phyloP scores from a whole-genome alignment of 495 filamentous ascomycete genomes.

The Xylaria palmicola region DNA sequence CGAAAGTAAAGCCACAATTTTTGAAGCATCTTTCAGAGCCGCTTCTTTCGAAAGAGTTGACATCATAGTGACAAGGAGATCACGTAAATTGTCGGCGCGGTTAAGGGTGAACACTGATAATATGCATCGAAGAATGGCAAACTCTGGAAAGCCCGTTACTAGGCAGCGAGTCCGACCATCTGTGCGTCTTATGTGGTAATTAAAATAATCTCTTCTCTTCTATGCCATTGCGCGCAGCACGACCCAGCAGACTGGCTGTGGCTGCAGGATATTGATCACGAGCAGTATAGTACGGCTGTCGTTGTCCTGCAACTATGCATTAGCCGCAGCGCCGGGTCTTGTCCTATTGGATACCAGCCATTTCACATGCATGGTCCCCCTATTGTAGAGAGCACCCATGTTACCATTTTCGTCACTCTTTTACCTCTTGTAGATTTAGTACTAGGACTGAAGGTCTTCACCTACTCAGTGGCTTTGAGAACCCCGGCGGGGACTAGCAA shows the following conservation, averaged over 20 bases:
- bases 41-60: slow-evolving; percentile 1
- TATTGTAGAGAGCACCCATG: neutral
- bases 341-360: neutral
- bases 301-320: neutral
- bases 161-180: neutral
- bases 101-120: neutral
- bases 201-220: neutral
- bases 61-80: neutral
- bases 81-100: neutral
- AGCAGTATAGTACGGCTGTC: neutral
- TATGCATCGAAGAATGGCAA: neutral
- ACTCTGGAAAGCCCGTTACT: neutral
- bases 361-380: neutral
- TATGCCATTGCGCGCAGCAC: neutral
- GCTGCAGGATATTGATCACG: neutral
- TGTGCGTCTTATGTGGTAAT: neutral
- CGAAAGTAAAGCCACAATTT: slow-evolving; percentile 2
- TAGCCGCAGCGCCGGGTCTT: neutral
- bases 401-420: neutral
- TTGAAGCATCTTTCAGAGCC: slow-evolving; percentile 4
- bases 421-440: neutral
- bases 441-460: neutral
- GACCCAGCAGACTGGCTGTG: neutral
- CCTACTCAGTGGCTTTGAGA: neutral
- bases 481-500: neutral